Evolutionary conservation across 495 filamentous ascomycete species (phyloP).

Genomic region (Penicillium longicatenatum): DNA sequence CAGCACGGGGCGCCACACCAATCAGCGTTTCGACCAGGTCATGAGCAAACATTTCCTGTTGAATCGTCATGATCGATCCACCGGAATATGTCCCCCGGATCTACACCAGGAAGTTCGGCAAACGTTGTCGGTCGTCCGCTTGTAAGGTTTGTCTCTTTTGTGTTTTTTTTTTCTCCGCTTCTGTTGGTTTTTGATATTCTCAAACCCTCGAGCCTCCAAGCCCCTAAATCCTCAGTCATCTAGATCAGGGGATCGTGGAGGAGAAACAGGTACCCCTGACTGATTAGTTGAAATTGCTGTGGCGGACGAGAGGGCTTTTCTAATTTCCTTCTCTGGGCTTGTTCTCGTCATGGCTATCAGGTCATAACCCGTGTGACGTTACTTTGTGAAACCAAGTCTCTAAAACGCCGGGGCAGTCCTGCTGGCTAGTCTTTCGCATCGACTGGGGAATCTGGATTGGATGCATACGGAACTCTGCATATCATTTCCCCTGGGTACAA

Average conservation of each 20-base stretch:
- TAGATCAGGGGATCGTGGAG: neutral
- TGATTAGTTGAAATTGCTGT: slow-evolving; percentile 10
- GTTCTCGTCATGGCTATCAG: slow-evolving; percentile 31
- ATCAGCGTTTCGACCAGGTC: slow-evolving; percentile 22
- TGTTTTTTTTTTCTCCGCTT: neutral
- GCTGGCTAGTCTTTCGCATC: slow-evolving; percentile 27
- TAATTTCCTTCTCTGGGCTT: slow-evolving; percentile 18
- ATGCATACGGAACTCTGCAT: slow-evolving; percentile 31
- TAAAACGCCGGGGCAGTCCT: slow-evolving; percentile 29
- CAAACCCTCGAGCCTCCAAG: neutral
- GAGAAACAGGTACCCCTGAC: neutral
- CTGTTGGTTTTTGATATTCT: neutral
- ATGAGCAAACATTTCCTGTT: slow-evolving; percentile 30
- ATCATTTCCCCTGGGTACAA: slow-evolving; percentile 31
- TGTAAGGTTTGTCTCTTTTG: neutral
- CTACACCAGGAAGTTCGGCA: slow-evolving; percentile 26
- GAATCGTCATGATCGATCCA: slow-evolving; percentile 20
- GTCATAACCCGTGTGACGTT: slow-evolving; percentile 40
- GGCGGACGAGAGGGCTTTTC: slow-evolving; percentile 14
- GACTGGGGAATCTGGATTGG: slow-evolving; percentile 21
- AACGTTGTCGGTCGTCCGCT: slow-evolving; percentile 24
- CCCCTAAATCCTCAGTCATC: neutral
- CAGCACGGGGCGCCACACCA: slow-evolving; percentile 24
- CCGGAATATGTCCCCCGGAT: slow-evolving; percentile 21
- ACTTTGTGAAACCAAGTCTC: slow-evolving; percentile 37